Evolutionary conservation across 73 alveolate genomes (phyloP), one percentile per base, ranked within the genome.

Genomic region (Chromera velia): DNA sequence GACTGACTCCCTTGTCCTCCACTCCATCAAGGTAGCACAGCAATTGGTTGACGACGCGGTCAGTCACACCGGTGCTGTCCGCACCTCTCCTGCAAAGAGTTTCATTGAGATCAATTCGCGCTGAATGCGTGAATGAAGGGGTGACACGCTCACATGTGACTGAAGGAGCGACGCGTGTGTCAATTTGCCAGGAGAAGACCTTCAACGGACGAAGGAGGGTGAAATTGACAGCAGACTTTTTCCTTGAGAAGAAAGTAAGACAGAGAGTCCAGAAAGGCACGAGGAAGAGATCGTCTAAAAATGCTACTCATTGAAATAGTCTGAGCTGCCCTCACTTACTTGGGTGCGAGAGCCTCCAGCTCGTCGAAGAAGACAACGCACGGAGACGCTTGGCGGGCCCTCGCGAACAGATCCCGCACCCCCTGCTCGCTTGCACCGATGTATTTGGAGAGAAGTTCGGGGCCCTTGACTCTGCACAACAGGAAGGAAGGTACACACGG

Each of bases 401-500:
- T 87, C 40, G 90, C 96, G 65, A 92, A 92, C 24, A 92, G 80
- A 74, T 90, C 92, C 63, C 96, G 65, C 22, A 92, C 94, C 34
- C 90, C 93, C 62, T 89, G 89, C 81, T 92, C 98, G 10, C 92
- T 82, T 64, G 88, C 95, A 0, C 98, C 98, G 17, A 92, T 90
- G 89, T 92, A 92, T 81, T 90, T 92, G 80, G 85, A 85, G 32
- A 92, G 84, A 0, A 92, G 78, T 83, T 92, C 98, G 1, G 96
- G 98, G 19, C 96, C 98, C 83, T 92, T 92, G 28, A 92, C 95
- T 9, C 90, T 81, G 32, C 88, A 81, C 55, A 92, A 88, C n/a
- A n/a, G n/a, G n/a, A n/a, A n/a, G n/a, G n/a, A n/a, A n/a, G n/a
- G n/a, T n/a, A n/a, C n/a, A n/a, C n/a, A n/a, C n/a, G n/a, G n/a